A percentile compares a stretch with the other conserved stretches of the same genome.
These are phyloP conservation scores for Scytalidium lignicola DNA, from an alignment of 2,329 filamentous ascomycete genomes.

Conservation along the genomic window DNA sequence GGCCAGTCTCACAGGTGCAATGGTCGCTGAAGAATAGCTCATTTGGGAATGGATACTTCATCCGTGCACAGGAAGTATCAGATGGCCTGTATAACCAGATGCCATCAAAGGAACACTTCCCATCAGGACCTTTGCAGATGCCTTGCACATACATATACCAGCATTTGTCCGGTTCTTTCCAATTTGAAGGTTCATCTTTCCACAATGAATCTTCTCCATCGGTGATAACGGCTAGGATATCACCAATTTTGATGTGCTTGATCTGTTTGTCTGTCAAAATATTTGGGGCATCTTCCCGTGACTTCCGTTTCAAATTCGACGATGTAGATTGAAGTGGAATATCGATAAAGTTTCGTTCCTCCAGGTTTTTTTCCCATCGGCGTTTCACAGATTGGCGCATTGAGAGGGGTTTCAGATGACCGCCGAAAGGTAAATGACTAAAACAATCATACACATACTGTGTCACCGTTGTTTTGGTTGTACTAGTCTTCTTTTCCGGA, in stretches of 20 bases:
- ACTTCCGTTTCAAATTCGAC: background rate
- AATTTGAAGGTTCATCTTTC: constrained; percentile 43
- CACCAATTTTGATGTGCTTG: constrained; percentile 44
- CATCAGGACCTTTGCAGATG: constrained; percentile 34
- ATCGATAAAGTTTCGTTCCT: background rate
- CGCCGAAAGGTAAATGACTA: constrained; percentile 53
- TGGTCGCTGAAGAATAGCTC: constrained; percentile 75
- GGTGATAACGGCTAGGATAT: constrained; percentile 42
- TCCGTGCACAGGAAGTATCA: constrained; percentile 64
- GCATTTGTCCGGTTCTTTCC: constrained; percentile 39
- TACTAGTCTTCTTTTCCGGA: constrained; percentile 16
- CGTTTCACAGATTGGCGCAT: background rate
- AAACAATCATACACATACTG: constrained; percentile 64
- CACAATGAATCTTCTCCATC: constrained; percentile 47
- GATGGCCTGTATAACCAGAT: constrained; percentile 69
- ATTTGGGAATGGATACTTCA: constrained; percentile 64
- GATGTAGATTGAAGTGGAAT: background rate
- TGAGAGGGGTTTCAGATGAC: constrained; percentile 38
- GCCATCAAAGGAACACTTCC: constrained; percentile 49
- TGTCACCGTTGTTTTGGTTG: constrained; percentile 58
- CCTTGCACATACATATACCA: constrained; percentile 70
- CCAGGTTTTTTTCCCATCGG: background rate
- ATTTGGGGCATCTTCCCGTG: constrained; percentile 10
- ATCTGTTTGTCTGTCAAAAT: constrained; percentile 30
- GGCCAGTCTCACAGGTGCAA: constrained; percentile 55